phyloP scores from a whole-genome alignment of 352 stramenopile genomes.

The Globisporangium mamillatum region DNA sequence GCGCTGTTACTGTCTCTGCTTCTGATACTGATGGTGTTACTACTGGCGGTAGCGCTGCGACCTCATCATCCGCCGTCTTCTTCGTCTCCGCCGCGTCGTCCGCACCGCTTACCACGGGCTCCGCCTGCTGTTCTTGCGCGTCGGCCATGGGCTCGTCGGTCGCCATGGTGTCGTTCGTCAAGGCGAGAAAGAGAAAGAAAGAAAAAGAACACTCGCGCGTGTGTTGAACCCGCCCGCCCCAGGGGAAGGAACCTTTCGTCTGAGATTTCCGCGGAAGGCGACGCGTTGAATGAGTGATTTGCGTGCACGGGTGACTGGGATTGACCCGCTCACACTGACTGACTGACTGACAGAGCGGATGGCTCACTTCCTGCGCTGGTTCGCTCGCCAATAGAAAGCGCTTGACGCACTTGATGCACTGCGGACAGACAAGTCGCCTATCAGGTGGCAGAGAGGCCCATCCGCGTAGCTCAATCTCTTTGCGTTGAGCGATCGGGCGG shows the following conservation, averaged over 20 bases:
- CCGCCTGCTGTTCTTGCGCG: neutral
- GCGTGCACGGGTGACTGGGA: neutral
- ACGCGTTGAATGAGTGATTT: neutral
- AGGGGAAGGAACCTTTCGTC: neutral
- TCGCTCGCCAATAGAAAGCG: conserved; percentile 6
- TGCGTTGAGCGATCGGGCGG: neutral
- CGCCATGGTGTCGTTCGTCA: neutral
- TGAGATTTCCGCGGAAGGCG: conserved; percentile 9
- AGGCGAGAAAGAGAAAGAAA: neutral
- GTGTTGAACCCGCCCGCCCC: neutral
- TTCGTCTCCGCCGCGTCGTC: neutral
- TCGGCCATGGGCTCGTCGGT: neutral
- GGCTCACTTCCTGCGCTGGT: conserved; percentile 5
- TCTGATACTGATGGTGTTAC: neutral
- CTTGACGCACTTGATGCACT: conserved; percentile 1
- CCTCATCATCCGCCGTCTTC: neutral
- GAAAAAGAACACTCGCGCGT: neutral
- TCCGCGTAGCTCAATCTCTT: neutral
- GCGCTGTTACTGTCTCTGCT: no score
- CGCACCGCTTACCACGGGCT: neutral
- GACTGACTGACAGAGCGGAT: conserved; percentile 1
- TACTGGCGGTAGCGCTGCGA: neutral
- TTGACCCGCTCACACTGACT: neutral
- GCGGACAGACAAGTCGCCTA: conserved; percentile 4
- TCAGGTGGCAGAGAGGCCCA: conserved; percentile 9